Evolutionary conservation across 345 rosid genomes (phyloP), one percentile per base, ranked within the genome.

Genomic region (Eucalyptus fibrosa): DNA sequence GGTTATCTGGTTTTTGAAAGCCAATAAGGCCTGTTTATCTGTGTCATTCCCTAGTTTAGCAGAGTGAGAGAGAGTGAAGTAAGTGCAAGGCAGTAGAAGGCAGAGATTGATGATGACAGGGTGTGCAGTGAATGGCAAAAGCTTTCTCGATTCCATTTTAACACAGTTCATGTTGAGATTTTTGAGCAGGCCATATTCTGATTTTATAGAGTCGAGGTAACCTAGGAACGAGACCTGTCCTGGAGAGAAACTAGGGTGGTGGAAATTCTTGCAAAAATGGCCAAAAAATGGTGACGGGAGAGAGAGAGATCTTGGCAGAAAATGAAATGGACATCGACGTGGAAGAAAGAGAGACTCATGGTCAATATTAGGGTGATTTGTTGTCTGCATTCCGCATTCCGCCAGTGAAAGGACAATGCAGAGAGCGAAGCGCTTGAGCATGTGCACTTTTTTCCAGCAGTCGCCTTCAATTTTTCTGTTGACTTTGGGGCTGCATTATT

Each of bases 41-140:
- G 93, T 89, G 72, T 88, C 92, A 62, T 89, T 86, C 21, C 93
- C 90, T 50, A 86, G 17, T n/a, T 42, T n/a, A 15, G 53, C 86
- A 14, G 72, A 86, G 30, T 26, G 34, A 32, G 88, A 90, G 77
- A 53, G 51, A 65, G 69, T 59, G 69, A 85, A 47, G 86, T 21
- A 45, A 47, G 24, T 81, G 91, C 62, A 86, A 59, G 56, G 44
- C 11, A 91, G 89, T 86, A 90, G 44, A 4, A 72, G 37, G 60
- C 45, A 86, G 50, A 50, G 87, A 26, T 18, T 32, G 44, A 56
- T 7, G 90, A 88, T 55, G 83, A 86, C 50, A 8, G 81, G 26
- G 83, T 10, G 55, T 44, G 55, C 17, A 50, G 1, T 32, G 60
- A 49, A 56, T 15, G 17, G 34, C n/a, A 49, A 37, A 89, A 19